These are phyloP conservation scores for Tetrapyrgos nigripes DNA, from an alignment of 1,284 basidiomycete species.

Conservation along the genomic window DNA sequence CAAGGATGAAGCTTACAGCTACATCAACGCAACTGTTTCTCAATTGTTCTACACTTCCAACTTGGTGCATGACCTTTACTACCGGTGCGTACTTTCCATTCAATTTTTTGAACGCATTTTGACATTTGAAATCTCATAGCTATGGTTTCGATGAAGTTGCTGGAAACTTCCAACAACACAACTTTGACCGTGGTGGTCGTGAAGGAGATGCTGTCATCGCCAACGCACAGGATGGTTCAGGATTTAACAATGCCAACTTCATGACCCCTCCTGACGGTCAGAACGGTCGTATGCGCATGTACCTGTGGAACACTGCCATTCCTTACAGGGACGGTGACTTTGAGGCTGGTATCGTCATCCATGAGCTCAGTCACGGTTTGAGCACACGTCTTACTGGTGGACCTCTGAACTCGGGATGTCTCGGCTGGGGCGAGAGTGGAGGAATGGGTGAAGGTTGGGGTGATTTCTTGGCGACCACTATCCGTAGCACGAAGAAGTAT, in stretches of 20 bases:
- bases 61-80: constrained; percentile 79
- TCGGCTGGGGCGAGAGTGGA: constrained; percentile 95
- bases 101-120: background rate
- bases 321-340: constrained; percentile 95
- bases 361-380: constrained; percentile 89
- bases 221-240: constrained; percentile 94
- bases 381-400: constrained; percentile 95
- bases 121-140: constrained; percentile 42
- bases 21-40: constrained; percentile 86
- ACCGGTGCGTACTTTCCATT: constrained; percentile 47
- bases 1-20: constrained; percentile 73
- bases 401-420: constrained; percentile 90
- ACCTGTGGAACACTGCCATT: constrained; percentile 89
- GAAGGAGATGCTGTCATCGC: constrained; percentile 92
- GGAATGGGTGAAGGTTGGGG: constrained; percentile 98
- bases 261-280: constrained; percentile 81
- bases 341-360: constrained; percentile 93
- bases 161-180: constrained; percentile 98
- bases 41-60: constrained; percentile 96
- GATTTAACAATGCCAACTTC: constrained; percentile 90
- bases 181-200: constrained; percentile 88
- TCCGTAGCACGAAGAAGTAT: constrained; percentile 78
- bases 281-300: constrained; percentile 95
- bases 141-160: constrained; percentile 92
- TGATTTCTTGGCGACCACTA: constrained; percentile 86